Conservation (phyloP, 495 filamentous ascomycete species). For the Neurospora discreta region DNA sequence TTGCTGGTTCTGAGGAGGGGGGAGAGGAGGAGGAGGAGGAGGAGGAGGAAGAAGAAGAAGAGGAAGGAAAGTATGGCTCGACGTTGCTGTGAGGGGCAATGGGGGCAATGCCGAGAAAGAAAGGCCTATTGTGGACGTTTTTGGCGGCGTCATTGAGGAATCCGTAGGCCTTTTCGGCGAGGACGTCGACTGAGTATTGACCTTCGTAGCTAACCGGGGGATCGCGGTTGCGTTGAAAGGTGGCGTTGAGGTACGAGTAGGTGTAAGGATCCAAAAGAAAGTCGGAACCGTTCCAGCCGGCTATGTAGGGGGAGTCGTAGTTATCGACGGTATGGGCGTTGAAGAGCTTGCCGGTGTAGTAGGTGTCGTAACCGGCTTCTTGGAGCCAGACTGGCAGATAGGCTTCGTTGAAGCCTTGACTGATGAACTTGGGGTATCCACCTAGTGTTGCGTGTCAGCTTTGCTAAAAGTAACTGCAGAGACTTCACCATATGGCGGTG, state of each 20-base stretch:
- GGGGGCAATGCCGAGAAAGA: constrained; percentile 58
- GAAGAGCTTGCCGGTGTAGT: constrained; percentile 64
- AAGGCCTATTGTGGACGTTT: constrained; percentile 37
- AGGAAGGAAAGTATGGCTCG: not conserved
- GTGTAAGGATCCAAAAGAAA: constrained; percentile 64
- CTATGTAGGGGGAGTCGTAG: constrained; percentile 45
- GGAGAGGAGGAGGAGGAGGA: too few relatives aligned
- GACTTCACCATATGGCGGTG: too few relatives aligned
- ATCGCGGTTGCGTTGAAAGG: constrained; percentile 53
- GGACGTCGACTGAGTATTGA: constrained; percentile 50
- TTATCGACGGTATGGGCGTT: constrained; percentile 51
- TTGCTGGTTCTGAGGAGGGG: too few relatives aligned
- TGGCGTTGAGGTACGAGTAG: constrained; percentile 58
- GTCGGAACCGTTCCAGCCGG: constrained; percentile 49
- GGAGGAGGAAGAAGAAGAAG: not conserved
- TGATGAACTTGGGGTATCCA: constrained; percentile 60
- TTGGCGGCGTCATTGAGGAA: constrained; percentile 52
- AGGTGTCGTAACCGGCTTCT: constrained; percentile 57
- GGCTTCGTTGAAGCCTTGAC: constrained; percentile 52
- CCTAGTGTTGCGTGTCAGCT: constrained; percentile 24
- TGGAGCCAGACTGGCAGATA: constrained; percentile 64
- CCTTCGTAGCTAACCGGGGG: constrained; percentile 45
- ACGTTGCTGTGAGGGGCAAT: constrained; percentile 56
- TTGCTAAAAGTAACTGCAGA: not conserved
- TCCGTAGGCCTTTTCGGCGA: constrained; percentile 49